Base-by-base conservation (phyloP, 1,284 basidiomycete species). In the Chiua sp. region DNA sequence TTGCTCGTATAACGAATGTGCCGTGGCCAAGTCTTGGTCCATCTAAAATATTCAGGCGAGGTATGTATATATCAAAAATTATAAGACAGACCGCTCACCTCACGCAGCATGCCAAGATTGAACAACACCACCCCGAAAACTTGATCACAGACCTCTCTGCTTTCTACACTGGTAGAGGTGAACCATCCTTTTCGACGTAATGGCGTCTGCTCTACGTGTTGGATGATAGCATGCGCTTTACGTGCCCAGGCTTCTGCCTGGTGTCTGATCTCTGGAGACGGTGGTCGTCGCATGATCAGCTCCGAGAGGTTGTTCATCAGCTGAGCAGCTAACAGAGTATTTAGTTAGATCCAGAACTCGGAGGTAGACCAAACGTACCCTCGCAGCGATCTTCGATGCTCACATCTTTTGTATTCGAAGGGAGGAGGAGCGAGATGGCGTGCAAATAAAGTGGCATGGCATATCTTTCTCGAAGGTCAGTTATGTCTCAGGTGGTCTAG, bases 261-360 rank as follows among this genome's bases (percentile, higher is more conserved):
- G 37, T 79, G 72, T 44, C 83, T 71, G 32, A 76, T 75, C 39
- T 85, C 80, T 0, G 78, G 75, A 20, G 79, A 78, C 15, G 80
- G 77, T 3, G 79, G 69, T n/a, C 72, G 75, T 44, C 82, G 81
- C 61, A 87, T 77, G 59, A 87, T 78, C 49, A 87, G 73, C 57
- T 87, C 85, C 13, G 87, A 82, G 39, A 92, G 77, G 61, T 85
- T 87, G 64, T 82, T 85, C 89, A 92, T 90, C 16, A 91, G 66
- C 54, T 89, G 83, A 10, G 89, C 88, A n/a, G 83, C 88, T 89
- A 35, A 50, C 22, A 33, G 26, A 48, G 23, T 47, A 22, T 4
- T 28, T 46, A 42, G 7, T 8, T 42, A 13, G 18, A 39, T 39
- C 37, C 42, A 22, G 47, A 10, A 32, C 3, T 11, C n/a, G 4